Evolutionary conservation across 2,329 filamentous ascomycete species (phyloP), one percentile per base, ranked within the genome.

Genomic region (Ascochyta lentis): DNA sequence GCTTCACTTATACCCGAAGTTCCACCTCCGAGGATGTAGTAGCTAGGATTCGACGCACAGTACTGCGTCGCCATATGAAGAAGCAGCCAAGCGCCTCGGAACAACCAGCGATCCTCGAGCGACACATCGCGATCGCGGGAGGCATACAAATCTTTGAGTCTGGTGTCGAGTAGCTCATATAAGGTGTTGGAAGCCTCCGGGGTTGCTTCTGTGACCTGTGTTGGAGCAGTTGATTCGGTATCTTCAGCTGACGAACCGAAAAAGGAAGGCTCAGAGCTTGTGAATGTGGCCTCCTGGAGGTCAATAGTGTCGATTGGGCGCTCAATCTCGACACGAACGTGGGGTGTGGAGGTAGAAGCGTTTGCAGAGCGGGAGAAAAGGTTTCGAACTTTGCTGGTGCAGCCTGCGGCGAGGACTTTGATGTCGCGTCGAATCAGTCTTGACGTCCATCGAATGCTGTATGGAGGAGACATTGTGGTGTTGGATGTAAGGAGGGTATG

Each of bases 361-460:
- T 41, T 24, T 24, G 34, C 4, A 38, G 37, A 16, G 3, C 16
- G 10, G 7, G 23, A 37, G 41, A 55, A 29, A 4, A 50, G 2
- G 7, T 3, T 12, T 29, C 23, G 41, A 13, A 50, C 1, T 29
- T 39, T 56, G 16, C 23, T 41, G 9, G 42, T 52, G 38, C 5
- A 48, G 24, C 53, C 53, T 19, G 48, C 35, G 23, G 54, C 47
- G 12, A 68, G 10, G 3, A 44, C 19, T 45, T 54, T 64, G 42
- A 66, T 8, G 38, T 69, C 65, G 60, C 63, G 66, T 15, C 44
- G 49, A 19, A 69, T 59, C 6, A 67, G 61, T 41, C 55, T 58
- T 27, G 33, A 38, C 9, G 58, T 62, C 58, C 48, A 58, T n/a
- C 34, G 45, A 23, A 57, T 7, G 43, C 45, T 42, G 37, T 61